Percentiles rank a stretch among this genome's conserved stretches.
Evolutionary conservation across 768 basidiomycete species (phyloP).

Genomic region (Russula lepida): DNA sequence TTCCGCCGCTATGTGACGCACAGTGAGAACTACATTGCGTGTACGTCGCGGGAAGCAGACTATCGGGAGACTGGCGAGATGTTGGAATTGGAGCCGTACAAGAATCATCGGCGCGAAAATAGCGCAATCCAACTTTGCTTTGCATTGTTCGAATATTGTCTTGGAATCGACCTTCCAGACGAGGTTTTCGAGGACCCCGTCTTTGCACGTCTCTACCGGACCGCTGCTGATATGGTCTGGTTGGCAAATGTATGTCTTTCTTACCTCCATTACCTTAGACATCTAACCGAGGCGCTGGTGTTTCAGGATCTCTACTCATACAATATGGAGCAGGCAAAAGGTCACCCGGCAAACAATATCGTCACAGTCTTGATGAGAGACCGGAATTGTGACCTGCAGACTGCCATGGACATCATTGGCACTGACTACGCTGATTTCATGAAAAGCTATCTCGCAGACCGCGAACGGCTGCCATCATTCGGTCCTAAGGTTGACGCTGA

Average conservation of each 20-base stretch:
- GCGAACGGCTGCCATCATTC: slow-evolving; percentile 34
- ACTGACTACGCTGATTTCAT: slow-evolving; percentile 31
- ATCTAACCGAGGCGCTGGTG: neutral
- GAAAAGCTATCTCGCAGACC: slow-evolving; percentile 31
- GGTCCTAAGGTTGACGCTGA: slow-evolving; percentile 35
- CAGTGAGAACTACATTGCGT: slow-evolving; percentile 49
- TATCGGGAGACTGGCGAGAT: slow-evolving; percentile 53
- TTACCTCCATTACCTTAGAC: neutral
- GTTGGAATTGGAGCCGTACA: slow-evolving; percentile 46
- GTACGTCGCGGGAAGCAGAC: slow-evolving; percentile 52
- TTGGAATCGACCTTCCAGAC: slow-evolving; percentile 58
- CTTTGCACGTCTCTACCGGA: slow-evolving; percentile 51
- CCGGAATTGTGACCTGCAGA: slow-evolving; percentile 31
- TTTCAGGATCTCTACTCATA: slow-evolving; percentile 62
- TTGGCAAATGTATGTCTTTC: slow-evolving; percentile 54
- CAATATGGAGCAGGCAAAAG: slow-evolving; percentile 68
- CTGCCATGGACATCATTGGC: slow-evolving; percentile 34
- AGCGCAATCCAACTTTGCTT: slow-evolving; percentile 63
- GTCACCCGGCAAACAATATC: slow-evolving; percentile 49
- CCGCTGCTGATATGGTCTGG: slow-evolving; percentile 60
- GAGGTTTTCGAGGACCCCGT: slow-evolving; percentile 47
- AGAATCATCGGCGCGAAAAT: slow-evolving; percentile 56
- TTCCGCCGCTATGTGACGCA: slow-evolving; percentile 45
- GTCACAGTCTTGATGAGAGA: slow-evolving; percentile 46
- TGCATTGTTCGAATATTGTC: slow-evolving; percentile 53